Evolutionary conservation across 2,329 filamentous ascomycete genomes (phyloP), one percentile per base, ranked within the genome.

Genomic region (Knufia petricola): DNA sequence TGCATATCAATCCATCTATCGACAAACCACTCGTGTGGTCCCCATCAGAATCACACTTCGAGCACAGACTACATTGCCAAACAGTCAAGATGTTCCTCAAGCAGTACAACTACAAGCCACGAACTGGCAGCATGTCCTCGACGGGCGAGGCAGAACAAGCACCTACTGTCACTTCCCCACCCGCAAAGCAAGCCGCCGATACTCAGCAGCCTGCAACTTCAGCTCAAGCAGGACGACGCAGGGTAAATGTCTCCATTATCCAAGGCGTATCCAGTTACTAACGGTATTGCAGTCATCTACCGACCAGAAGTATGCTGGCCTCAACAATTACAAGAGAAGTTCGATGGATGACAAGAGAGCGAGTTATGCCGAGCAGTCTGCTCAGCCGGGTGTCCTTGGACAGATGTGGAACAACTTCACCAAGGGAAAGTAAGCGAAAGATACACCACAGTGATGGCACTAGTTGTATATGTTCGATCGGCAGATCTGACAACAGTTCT

Each of bases 381-480:
- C 51, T 15, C 41, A 52, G 20, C 24, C 44, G 1, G 57, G 57
- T 15, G 52, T 58, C 28, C 39, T 59, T 30, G 50, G 53, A 12
- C 52, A 54, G 15, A 52, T 56, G 55, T 59, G 57, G 57, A 49
- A 55, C 34, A 52, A 30, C 21, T 59, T 57, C 34, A 59, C 57
- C 21, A 59, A 62, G 53, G 71, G 56, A 21, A 62, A 56, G 30
- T 46, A 20, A 42, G 4, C 32, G 15, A 12, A 6, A 28, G 6
- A 28, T n/a, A 28, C 26, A 12, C 26, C 26, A 28, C 12, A 28
- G 12, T 28, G 26, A 28, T 6, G 26, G 6, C 12, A 28, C 26
- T 6, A 28, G 26, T 12, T 28, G 12, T 12, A 28, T 12, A 12
- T 6, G 6, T 12, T 6, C 26, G 12, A 28, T 28, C 26, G 26